Conservation (phyloP, 179 eudicot genomes). For the Silene coronaria region DNA sequence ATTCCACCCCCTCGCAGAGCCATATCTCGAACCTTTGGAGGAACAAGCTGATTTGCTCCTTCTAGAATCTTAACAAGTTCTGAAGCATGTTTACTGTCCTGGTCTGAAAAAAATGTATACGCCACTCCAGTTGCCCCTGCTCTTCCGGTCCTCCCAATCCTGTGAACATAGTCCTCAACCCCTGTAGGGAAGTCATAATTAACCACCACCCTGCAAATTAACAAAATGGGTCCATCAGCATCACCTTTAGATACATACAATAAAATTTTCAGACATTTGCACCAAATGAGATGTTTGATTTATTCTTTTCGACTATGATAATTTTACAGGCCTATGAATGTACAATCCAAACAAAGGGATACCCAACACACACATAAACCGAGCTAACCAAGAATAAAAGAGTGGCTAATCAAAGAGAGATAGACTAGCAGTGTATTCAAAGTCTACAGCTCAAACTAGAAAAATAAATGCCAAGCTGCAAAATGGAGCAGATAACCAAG, state of each 20-base stretch:
- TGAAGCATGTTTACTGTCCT: slow-evolving; percentile 76
- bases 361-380: no score
- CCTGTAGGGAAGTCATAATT: slow-evolving; percentile 97
- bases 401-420: no score
- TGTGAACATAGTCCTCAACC: slow-evolving; percentile 94
- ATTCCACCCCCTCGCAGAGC: slow-evolving; percentile 71
- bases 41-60: slow-evolving; percentile 86
- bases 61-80: slow-evolving; percentile 85
- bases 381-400: no score
- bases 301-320: no score
- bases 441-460: no score
- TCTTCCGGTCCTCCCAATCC: slow-evolving; percentile 98
- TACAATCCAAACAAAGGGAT: no score
- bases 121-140: slow-evolving; percentile 95
- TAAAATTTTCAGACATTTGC: background rate
- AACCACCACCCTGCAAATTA: slow-evolving; percentile 70
- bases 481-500: no score
- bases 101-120: slow-evolving; percentile 74
- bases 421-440: no score
- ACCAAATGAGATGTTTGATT: no score
- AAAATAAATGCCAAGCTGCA: no score
- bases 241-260: background rate
- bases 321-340: no score
- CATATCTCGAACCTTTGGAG: slow-evolving; percentile 74
- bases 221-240: slow-evolving; percentile 1